phyloP scores from a whole-genome alignment of 208 protist species.

The Histomonas meleagridis region DNA sequence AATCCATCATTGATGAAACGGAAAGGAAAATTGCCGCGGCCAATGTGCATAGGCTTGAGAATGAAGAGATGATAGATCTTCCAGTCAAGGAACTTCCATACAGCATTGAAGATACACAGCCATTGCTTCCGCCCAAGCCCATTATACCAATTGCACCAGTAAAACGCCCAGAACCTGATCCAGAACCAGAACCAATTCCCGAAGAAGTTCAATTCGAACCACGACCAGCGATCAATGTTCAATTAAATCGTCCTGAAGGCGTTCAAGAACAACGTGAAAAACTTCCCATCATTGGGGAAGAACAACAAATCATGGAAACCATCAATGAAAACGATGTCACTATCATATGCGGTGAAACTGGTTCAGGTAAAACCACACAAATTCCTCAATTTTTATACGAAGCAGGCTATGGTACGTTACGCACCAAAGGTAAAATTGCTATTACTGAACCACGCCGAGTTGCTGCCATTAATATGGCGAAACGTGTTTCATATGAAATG shows the following conservation, averaged over 20 bases:
- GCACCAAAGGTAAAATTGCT: conserved; percentile 59
- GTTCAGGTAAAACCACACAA: conserved; percentile 66
- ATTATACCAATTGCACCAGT: background rate
- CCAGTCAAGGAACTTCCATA: background rate
- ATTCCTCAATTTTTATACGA: conserved; percentile 72
- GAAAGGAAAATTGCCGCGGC: background rate
- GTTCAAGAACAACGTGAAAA: conserved; percentile 48
- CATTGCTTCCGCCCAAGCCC: too few species aligned
- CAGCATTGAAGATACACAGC: background rate
- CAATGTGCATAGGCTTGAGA: too few species aligned
- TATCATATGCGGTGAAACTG: conserved; percentile 67
- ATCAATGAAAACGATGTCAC: conserved; percentile 59
- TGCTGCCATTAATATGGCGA: conserved; percentile 66
- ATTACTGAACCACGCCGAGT: conserved; percentile 75
- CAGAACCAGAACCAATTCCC: background rate
- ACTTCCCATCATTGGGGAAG: conserved; percentile 64
- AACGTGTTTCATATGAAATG: conserved; percentile 62
- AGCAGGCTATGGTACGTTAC: conserved; percentile 54
- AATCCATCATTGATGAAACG: background rate
- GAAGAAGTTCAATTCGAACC: background rate
- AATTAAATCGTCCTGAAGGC: conserved; percentile 48
- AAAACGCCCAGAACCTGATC: background rate
- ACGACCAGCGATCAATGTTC: background rate
- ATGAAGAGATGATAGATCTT: background rate
- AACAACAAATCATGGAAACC: conserved; percentile 65